These are phyloP conservation scores for Lactarius hengduanensis DNA, from an alignment of 768 basidiomycete species.

Conservation along the genomic window DNA sequence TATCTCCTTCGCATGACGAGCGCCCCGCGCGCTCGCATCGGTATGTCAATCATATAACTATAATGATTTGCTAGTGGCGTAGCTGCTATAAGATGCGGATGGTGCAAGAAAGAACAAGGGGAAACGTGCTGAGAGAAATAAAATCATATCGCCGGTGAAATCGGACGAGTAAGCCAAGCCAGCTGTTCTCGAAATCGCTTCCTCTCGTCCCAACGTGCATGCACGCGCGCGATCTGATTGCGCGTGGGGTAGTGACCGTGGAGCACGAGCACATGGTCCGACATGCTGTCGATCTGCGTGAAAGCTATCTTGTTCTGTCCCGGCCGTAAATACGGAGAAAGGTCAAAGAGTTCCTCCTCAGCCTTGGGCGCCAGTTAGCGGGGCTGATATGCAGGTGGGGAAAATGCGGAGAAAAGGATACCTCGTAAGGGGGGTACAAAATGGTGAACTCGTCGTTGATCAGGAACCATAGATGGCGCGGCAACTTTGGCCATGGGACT, in stretches of 20 bases:
- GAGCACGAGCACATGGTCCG: conserved; percentile 16
- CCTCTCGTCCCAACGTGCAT: conserved; percentile 14
- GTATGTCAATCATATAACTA: not conserved
- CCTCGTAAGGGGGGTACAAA: conserved; percentile 17
- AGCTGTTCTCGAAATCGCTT: conserved; percentile 5
- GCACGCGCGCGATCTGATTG: conserved; percentile 4
- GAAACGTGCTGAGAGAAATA: not conserved
- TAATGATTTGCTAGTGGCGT: not conserved
- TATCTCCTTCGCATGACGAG: not conserved
- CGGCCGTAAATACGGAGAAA: conserved; percentile 14
- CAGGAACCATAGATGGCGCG: conserved; percentile 8
- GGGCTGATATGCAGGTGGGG: too few species aligned
- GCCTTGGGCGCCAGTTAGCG: conserved; percentile 9
- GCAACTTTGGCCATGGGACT: conserved; percentile 21
- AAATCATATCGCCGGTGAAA: conserved; percentile 2
- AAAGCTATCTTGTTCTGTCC: conserved; percentile 18
- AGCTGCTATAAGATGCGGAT: not conserved
- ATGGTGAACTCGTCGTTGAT: conserved; percentile 4
- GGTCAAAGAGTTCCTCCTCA: conserved; percentile 16
- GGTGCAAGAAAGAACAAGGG: not conserved
- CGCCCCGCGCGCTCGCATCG: not conserved
- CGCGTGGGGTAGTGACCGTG: conserved; percentile 22
- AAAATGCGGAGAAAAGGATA: not conserved
- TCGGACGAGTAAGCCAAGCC: conserved; percentile 9
- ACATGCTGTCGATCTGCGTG: conserved; percentile 15